Evolutionary conservation across 148 eudicot species (phyloP), one percentile per base, ranked within the genome.

Genomic region (Vaccinium corymbosum): DNA sequence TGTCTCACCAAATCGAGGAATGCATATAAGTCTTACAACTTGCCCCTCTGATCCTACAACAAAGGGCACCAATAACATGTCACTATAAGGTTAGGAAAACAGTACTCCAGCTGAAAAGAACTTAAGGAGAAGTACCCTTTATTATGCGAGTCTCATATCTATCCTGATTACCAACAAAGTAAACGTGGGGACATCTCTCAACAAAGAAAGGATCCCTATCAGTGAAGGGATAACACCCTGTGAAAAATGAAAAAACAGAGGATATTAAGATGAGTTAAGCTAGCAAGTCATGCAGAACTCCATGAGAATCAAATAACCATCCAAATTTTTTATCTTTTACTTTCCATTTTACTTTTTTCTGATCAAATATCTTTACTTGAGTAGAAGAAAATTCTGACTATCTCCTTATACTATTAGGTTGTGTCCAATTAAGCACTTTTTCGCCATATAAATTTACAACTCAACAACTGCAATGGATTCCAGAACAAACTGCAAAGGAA

Each of bases 211-310:
- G 99, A 91, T 97, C 99, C 87, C 88, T 92, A 85, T 97, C 99
- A 32, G 96, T 92, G 81, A 90, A 97, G 74, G 99, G 99, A 89
- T 97, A 97, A 85, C 99, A 97, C 4, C 99, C 98, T 97, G 91
- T 62, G 86, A 83, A 76, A 77, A 27, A 32, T 32, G 35, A 52
- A 27, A 27, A 66, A 27, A 66, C 35, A 66, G 20, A 74, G 78
- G 71, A 86, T 32, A 19, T 7, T 14, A 51, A 3, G 27, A 8
- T 55, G 13, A 55, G 35, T 8, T 25, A 17, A 48, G 27, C n/a
- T 7, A 71, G 20, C 55, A 42, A 57, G 71, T 42, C 29, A 16
- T 8, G 78, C 59, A 68, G 46, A 71, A 71, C 51, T 51, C 46
- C 64, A 72, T 70, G 11, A 52, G 50, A 82, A 19, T 55, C 8